These are phyloP conservation scores for Gypsophila paniculata DNA, from an alignment of 179 eudicot species.

Conservation along the genomic window DNA sequence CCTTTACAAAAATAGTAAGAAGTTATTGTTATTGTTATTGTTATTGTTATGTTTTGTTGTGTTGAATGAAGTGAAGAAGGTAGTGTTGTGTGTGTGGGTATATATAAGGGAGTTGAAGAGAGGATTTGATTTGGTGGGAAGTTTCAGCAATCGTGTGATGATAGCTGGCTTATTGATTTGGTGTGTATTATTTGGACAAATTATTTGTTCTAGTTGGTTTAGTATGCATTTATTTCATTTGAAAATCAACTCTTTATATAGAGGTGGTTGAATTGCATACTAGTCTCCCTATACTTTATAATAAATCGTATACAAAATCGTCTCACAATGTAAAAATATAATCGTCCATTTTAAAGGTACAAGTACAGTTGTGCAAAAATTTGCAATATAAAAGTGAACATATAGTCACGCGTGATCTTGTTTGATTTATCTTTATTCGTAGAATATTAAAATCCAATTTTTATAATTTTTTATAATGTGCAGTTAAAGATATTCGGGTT, in stretches of 20 bases:
- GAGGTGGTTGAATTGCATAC: neutral
- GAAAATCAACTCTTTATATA: neutral
- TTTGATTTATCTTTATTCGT: too few species aligned
- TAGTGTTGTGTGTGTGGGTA: neutral
- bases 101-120: neutral
- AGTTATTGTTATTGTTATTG: neutral
- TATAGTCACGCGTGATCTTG: too few species aligned
- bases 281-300: too few species aligned
- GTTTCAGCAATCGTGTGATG: conserved; percentile 14
- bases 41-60: neutral
- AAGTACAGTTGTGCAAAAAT: too few species aligned
- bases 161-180: conserved; percentile 19
- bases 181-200: conserved; percentile 14
- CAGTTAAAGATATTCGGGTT: too few species aligned
- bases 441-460: too few species aligned
- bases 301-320: too few species aligned
- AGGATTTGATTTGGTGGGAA: neutral
- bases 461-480: too few species aligned
- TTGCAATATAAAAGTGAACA: too few species aligned
- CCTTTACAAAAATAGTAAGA: neutral
- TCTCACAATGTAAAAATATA: too few species aligned
- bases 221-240: neutral
- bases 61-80: conserved; percentile 9
- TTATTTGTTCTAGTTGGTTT: conserved; percentile 10
- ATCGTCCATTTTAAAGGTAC: too few species aligned